These are phyloP conservation scores for Ambrosia artemisiifolia DNA, from an alignment of 129 eudicot species.

Conservation along the genomic window DNA sequence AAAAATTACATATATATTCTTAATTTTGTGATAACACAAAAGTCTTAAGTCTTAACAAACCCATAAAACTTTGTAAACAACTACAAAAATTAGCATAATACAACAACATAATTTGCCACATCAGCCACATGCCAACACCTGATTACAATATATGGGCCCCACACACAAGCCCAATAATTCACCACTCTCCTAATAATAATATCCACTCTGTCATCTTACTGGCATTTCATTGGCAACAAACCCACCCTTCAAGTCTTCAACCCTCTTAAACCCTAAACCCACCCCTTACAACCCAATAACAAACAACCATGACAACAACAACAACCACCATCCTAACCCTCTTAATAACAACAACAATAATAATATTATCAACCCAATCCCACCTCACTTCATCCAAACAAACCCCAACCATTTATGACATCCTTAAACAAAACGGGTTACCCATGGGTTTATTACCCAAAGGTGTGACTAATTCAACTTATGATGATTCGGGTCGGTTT, in stretches of 20 bases:
- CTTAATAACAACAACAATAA: background rate
- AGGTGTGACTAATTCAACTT: constrained; percentile 56
- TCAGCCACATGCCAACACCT: constrained; percentile 27
- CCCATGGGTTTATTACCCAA: constrained; percentile 83
- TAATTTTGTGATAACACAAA: background rate
- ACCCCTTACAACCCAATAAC: constrained; percentile 4
- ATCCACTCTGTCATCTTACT: constrained; percentile 71
- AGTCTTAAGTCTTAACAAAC: background rate
- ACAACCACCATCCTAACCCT: constrained; percentile 23
- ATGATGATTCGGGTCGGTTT: constrained; percentile 58
- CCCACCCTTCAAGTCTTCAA: background rate
- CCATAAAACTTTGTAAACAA: background rate
- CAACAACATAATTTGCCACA: constrained; percentile 9
- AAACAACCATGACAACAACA: background rate
- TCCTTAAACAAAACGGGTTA: constrained; percentile 48
- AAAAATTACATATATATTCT: no score
- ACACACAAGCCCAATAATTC: constrained; percentile 60
- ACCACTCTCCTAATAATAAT: constrained; percentile 40
- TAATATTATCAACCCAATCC: background rate
- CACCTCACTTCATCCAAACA: constrained; percentile 10
- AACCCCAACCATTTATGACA: constrained; percentile 53
- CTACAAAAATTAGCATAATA: background rate
- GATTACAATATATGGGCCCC: constrained; percentile 23
- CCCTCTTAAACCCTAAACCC: background rate
- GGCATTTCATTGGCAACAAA: constrained; percentile 32